Base-by-base conservation (phyloP, 2,329 filamentous ascomycete species). In the Exophiala viscosa region DNA sequence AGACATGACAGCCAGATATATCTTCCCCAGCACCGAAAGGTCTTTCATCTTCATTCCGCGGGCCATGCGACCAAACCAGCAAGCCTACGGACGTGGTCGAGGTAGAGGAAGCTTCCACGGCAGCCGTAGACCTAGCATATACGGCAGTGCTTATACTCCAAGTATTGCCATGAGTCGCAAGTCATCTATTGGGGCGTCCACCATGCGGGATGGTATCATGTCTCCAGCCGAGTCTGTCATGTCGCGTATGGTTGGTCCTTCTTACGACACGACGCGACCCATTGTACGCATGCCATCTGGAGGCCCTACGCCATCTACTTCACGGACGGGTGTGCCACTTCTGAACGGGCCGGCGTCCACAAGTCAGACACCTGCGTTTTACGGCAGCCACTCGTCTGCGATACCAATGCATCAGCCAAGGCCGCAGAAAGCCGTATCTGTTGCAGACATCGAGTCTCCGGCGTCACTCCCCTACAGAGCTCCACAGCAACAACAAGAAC, bases 11-110 rank as follows among this genome's bases (percentile, higher is more conserved):
- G 88, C 90, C 33, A 84, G 88, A 58, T 96, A 96, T 70, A 91
- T 96, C 55, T 96, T 93, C 71, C 93, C 93, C 5, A 87, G 90
- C 2, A 78, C 82, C 42, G 91, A 96, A 64, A 80, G 93, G 60
- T 97, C 93, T 0, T 99, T 99, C 70, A 95, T 96, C 64, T 99
- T 99, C 72, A 99, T 99, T 55, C 93, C 93, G 10, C 82, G 93
- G 61, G 92, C 92, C 9, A 81, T 96, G 74, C 84, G 93, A 61
- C 93, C 93, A 11, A 96, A 96, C 67, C 90, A 95, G 68, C 89
- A 95, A 73, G 82, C 84, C 28, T 82, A 85, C 60, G 78, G 77
- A 39, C 77, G 82, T 50, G 80, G 80, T 47, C 80, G 87, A 50
- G 87, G 86, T 55, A 86, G 88, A 65, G 84, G 88, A 34, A 81